phyloP scores from a whole-genome alignment of 163 green algal genomes.

The Prototheca wickerhamii region DNA sequence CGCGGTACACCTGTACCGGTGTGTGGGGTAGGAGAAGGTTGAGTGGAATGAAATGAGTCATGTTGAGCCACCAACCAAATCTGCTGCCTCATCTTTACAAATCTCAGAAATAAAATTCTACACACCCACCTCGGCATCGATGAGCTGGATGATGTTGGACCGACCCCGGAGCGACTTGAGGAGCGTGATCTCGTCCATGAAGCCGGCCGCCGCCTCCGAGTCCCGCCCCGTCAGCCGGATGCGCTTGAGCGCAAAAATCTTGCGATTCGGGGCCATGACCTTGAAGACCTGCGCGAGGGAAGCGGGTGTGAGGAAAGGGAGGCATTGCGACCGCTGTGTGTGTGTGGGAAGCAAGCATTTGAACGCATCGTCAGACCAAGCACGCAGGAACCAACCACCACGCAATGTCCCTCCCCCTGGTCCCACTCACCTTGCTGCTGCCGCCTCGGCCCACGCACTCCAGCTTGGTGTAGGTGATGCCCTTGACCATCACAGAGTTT shows the following conservation, averaged over 20 bases:
- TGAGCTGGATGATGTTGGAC: constrained; percentile 93
- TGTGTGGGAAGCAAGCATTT: too few species aligned
- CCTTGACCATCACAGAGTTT: constrained; percentile 60
- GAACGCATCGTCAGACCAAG: too few species aligned
- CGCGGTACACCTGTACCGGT: constrained; percentile 41
- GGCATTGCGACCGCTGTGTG: not conserved
- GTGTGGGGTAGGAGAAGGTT: not conserved
- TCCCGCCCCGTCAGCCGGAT: constrained; percentile 74
- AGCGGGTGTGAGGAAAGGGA: not conserved
- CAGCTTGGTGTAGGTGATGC: constrained; percentile 85
- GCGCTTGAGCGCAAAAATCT: constrained; percentile 94
- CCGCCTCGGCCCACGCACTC: constrained; percentile 86
- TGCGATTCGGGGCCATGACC: constrained; percentile 74
- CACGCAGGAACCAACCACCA: not conserved
- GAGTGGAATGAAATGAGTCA: not conserved
- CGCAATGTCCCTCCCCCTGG: not conserved
- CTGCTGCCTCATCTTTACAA: too few species aligned
- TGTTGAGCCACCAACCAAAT: too few species aligned
- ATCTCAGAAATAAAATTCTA: too few species aligned
- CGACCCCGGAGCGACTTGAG: constrained; percentile 69
- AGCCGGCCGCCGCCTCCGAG: constrained; percentile 67
- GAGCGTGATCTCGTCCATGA: constrained; percentile 91
- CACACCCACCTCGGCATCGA: constrained; percentile 74
- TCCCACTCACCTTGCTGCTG: constrained; percentile 71
- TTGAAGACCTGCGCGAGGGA: constrained; percentile 29